phyloP scores from a whole-genome alignment of 805 yeast species.

The Suhomyces faveliae region DNA sequence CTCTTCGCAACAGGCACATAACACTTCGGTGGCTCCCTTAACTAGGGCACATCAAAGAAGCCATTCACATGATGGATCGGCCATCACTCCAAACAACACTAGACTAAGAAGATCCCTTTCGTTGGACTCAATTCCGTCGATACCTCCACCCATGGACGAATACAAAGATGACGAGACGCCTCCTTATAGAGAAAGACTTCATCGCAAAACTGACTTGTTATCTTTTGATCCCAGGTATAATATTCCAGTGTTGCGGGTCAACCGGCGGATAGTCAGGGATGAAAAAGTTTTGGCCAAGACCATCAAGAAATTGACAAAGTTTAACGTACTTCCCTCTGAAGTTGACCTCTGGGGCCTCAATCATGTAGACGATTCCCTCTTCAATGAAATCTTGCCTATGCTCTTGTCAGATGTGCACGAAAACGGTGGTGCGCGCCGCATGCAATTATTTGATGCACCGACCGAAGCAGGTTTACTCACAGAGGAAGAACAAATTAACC shows the following conservation, averaged over 20 bases:
- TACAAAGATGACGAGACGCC: constrained; percentile 16
- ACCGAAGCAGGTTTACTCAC: not conserved
- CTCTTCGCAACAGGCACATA: not conserved
- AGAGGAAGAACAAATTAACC: constrained; percentile 2
- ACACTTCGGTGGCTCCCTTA: not conserved
- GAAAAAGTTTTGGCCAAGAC: constrained; percentile 17
- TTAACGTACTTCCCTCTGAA: constrained; percentile 17
- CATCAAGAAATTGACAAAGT: constrained; percentile 16
- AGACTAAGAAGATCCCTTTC: constrained; percentile 2
- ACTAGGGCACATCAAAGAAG: not conserved
- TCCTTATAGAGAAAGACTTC: constrained; percentile 22
- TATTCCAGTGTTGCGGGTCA: constrained; percentile 21
- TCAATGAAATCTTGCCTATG: constrained; percentile 18
- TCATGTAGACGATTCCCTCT: constrained; percentile 23
- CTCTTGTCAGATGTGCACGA: constrained; percentile 13
- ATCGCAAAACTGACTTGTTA: constrained; percentile 19
- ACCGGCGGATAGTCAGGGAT: constrained; percentile 18
- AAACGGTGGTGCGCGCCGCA: not conserved
- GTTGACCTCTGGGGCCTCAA: constrained; percentile 21
- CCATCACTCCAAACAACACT: not conserved
- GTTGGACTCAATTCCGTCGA: constrained; percentile 6
- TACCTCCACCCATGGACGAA: constrained; percentile 9
- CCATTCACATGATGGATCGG: not conserved
- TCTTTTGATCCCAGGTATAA: constrained; percentile 25
- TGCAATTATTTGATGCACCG: not conserved